phyloP scores from a whole-genome alignment of 2,329 filamentous ascomycete genomes.

The Zymoseptoria passerinii region DNA sequence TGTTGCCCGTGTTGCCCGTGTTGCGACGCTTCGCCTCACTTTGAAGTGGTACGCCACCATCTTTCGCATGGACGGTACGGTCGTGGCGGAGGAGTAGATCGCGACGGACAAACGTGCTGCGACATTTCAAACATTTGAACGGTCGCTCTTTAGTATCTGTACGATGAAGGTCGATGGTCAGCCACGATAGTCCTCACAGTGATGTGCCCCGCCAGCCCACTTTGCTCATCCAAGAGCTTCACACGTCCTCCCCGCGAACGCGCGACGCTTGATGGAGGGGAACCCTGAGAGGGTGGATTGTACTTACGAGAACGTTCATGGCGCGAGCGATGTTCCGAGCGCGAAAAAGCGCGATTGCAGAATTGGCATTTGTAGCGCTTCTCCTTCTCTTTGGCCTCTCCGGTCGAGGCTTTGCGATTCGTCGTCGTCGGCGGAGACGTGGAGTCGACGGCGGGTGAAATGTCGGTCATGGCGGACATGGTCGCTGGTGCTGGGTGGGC shows the following conservation, averaged over 20 bases:
- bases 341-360: constrained; percentile 86
- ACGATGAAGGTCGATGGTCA: not conserved
- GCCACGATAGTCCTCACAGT: not conserved
- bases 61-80: constrained; percentile 96
- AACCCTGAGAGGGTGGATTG: not conserved
- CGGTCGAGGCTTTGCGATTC: constrained; percentile 21
- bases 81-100: constrained; percentile 95
- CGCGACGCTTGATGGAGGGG: not conserved
- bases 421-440: constrained; percentile 54
- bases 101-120: constrained; percentile 95
- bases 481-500: constrained; percentile 3
- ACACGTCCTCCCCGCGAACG: constrained; percentile 12
- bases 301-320: constrained; percentile 97
- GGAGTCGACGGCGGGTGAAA: constrained; percentile 45
- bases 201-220: constrained; percentile 20
- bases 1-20: constrained; percentile 20
- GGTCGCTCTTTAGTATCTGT: constrained; percentile 96
- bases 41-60: constrained; percentile 86
- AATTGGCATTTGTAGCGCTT: constrained; percentile 99
- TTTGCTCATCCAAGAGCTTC: constrained; percentile 10
- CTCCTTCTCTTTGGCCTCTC: constrained; percentile 44
- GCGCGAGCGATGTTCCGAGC: constrained; percentile 92
- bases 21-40: constrained; percentile 82
- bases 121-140: constrained; percentile 97
- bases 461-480: constrained; percentile 61